Evolutionary conservation across 352 stramenopile species (phyloP).

Genomic region (Phytophthora palmivora): DNA sequence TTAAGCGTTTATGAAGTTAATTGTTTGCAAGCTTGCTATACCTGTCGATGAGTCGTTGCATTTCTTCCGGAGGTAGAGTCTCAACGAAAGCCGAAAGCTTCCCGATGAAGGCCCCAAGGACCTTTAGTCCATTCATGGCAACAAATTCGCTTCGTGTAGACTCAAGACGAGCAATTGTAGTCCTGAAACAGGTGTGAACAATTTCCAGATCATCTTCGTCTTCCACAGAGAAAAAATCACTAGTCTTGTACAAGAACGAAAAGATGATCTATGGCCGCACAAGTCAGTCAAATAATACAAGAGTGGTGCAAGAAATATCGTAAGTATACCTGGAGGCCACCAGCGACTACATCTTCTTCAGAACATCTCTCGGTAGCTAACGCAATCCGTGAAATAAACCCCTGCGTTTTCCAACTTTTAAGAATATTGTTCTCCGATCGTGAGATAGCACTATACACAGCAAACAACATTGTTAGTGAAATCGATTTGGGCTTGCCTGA

Average conservation of each 20-base stretch:
- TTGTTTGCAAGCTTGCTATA: slow-evolving; percentile 9
- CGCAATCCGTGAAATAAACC: slow-evolving; percentile 27
- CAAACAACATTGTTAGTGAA: neutral
- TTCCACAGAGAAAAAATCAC: slow-evolving; percentile 31
- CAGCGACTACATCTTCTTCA: slow-evolving; percentile 33
- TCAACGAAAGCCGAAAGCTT: slow-evolving; percentile 54
- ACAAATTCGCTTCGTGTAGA: slow-evolving; percentile 40
- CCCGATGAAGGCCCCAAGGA: slow-evolving; percentile 59
- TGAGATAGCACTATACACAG: slow-evolving; percentile 32
- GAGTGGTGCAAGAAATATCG: neutral
- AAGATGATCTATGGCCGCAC: slow-evolving; percentile 46
- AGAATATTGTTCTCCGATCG: slow-evolving; percentile 30
- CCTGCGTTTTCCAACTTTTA: slow-evolving; percentile 33
- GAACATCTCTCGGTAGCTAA: slow-evolving; percentile 23
- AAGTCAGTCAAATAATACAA: neutral
- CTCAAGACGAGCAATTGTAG: slow-evolving; percentile 29
- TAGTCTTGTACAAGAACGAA: slow-evolving; percentile 53
- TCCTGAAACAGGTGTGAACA: slow-evolving; percentile 34
- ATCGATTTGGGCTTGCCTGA: neutral
- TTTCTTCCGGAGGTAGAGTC: slow-evolving; percentile 25
- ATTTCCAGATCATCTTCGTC: slow-evolving; percentile 27
- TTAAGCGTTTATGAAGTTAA: slow-evolving; percentile 6
- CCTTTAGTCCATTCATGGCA: slow-evolving; percentile 63
- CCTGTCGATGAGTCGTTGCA: slow-evolving; percentile 43
- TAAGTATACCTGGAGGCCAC: slow-evolving; percentile 45